These are phyloP conservation scores for Tricharina praecox DNA, from an alignment of 495 filamentous ascomycete genomes.

Conservation along the genomic window DNA sequence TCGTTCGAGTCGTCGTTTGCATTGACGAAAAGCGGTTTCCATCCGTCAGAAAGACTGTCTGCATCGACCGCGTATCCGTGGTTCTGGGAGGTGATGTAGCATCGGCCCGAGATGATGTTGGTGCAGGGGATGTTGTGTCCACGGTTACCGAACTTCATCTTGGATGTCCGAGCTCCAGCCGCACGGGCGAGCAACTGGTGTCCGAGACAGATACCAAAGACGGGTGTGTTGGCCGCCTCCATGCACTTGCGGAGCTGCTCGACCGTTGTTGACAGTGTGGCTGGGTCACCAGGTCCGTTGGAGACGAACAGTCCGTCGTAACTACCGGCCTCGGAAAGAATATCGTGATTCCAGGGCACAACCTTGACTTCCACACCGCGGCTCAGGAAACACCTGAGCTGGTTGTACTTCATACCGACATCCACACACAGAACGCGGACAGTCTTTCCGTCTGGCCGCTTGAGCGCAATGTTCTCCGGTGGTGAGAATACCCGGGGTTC, in stretches of 20 bases:
- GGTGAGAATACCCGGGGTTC: constrained; percentile 68
- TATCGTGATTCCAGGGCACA: constrained; percentile 63
- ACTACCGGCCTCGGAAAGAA: constrained; percentile 43
- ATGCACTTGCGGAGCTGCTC: constrained; percentile 57
- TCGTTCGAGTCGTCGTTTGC: constrained; percentile 97
- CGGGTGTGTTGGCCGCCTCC: constrained; percentile 56
- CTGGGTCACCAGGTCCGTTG: constrained; percentile 91
- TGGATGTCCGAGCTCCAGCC: constrained; percentile 68
- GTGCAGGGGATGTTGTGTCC: constrained; percentile 98
- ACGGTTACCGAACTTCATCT: constrained; percentile 99
- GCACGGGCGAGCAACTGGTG: constrained; percentile 88
- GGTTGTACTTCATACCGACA: constrained; percentile 94
- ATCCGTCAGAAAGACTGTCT: constrained; percentile 51
- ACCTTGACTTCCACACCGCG: constrained; percentile 90
- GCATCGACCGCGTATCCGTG: constrained; percentile 88
- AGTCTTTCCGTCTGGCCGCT: constrained; percentile 71
- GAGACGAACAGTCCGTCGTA: constrained; percentile 96
- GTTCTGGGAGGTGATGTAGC: constrained; percentile 97
- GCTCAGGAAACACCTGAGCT: constrained; percentile 75
- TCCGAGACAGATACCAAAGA: constrained; percentile 93
- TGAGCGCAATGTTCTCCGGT: constrained; percentile 42
- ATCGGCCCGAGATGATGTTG: constrained; percentile 79
- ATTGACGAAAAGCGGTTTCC: constrained; percentile 91
- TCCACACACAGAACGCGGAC: constrained; percentile 82
- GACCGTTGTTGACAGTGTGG: constrained; percentile 59